A percentile compares a stretch with the other conserved stretches of the same genome.
Evolutionary conservation across 2,329 filamentous ascomycete genomes (phyloP).

Genomic region (Claviceps fusiformis): DNA sequence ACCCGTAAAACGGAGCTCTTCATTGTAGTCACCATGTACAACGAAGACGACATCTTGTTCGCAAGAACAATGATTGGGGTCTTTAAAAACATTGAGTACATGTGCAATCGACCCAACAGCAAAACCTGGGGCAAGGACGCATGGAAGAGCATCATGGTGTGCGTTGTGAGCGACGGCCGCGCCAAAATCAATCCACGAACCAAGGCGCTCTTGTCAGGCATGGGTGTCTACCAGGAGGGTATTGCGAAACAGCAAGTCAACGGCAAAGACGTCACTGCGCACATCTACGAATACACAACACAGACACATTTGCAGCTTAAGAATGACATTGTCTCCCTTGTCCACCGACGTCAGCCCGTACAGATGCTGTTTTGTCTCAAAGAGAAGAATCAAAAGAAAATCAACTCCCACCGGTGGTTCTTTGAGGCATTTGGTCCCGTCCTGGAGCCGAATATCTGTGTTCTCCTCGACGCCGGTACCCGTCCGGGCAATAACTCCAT

Average conservation of each 20-base stretch:
- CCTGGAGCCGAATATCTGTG: conserved; percentile 90
- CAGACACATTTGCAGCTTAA: conserved; percentile 81
- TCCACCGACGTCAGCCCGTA: conserved; percentile 76
- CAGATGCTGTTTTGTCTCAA: conserved; percentile 97
- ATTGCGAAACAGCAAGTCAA: conserved; percentile 98
- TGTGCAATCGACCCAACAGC: conserved; percentile 85
- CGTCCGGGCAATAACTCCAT: conserved; percentile 89
- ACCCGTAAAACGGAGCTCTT: conserved; percentile 87
- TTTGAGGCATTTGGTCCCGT: conserved; percentile 93
- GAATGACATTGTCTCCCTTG: conserved; percentile 73
- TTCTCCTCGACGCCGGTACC: conserved; percentile 90
- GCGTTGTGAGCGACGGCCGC: conserved; percentile 91
- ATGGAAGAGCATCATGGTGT: conserved; percentile 99
- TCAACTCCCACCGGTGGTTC: conserved; percentile 99
- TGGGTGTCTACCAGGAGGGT: conserved; percentile 96
- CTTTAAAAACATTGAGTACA: conserved; percentile 97
- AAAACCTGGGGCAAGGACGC: conserved; percentile 98
- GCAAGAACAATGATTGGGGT: conserved; percentile 92
- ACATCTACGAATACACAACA: conserved; percentile 92
- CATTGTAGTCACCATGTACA: conserved; percentile 97
- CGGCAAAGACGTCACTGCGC: conserved; percentile 86
- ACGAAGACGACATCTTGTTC: conserved; percentile 93
- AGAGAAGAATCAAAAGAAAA: conserved; percentile 99
- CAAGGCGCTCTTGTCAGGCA: conserved; percentile 73
- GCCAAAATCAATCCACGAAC: conserved; percentile 93